phyloP scores from a whole-genome alignment of 352 stramenopile species.

The Globisporangium alternatum region DNA sequence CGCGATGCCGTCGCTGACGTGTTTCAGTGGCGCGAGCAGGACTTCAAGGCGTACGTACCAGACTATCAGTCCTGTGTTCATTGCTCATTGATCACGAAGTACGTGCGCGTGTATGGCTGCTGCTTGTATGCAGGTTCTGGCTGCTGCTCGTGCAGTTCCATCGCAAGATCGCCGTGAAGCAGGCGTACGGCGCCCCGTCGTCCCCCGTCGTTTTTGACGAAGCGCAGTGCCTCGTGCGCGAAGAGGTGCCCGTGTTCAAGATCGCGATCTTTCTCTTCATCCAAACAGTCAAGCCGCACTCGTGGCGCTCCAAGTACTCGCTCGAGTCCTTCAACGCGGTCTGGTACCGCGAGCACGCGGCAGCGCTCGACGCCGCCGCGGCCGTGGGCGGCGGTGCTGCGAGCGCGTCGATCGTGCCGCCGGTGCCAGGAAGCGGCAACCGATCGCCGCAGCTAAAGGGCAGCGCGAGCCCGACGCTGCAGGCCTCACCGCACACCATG shows the following conservation, averaged over 20 bases:
- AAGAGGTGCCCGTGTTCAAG: constrained; percentile 73
- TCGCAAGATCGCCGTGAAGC: constrained; percentile 53
- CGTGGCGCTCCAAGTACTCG: constrained; percentile 69
- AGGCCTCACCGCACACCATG: constrained; percentile 69
- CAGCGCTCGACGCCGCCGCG: constrained; percentile 36
- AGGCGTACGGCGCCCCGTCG: constrained; percentile 16
- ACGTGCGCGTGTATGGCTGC: too few relatives aligned
- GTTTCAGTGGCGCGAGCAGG: constrained; percentile 79
- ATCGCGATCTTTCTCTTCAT: constrained; percentile 78
- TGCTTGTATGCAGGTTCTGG: constrained; percentile 49
- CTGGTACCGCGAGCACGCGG: constrained; percentile 70
- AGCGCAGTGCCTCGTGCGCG: constrained; percentile 44
- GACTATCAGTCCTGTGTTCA: not conserved
- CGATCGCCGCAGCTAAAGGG: constrained; percentile 55
- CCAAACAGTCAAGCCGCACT: constrained; percentile 77
- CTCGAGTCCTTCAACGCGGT: constrained; percentile 77
- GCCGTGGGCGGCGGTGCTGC: constrained; percentile 23
- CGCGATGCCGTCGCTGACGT: constrained; percentile 53
- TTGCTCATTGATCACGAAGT: too few relatives aligned
- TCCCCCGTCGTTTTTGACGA: constrained; percentile 37
- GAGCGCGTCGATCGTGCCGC: constrained; percentile 10
- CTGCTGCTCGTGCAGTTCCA: constrained; percentile 76
- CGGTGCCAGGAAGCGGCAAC: constrained; percentile 18
- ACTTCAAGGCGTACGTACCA: constrained; percentile 52
- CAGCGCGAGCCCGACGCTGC: constrained; percentile 54